Base-by-base conservation (phyloP, 2,329 filamentous ascomycete genomes). In the Apiospora pterosperma region DNA sequence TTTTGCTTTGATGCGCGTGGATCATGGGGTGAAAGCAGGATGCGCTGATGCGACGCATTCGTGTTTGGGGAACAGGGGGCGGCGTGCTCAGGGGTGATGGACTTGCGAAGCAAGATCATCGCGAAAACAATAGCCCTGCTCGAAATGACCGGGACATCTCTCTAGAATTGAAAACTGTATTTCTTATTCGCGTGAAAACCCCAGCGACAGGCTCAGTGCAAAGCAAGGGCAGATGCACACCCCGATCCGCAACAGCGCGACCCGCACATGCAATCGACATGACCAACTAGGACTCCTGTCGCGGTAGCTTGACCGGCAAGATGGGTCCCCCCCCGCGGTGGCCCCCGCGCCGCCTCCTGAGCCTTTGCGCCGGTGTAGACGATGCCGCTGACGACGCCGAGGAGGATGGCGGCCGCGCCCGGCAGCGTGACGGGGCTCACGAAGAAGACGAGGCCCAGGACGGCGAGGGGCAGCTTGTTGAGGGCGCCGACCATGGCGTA, bases 401-500 rank as follows among this genome's bases (percentile, higher is more conserved):
- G 85, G 67, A 89, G 84, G 74, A 99, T 98, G 71, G 96, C 96
- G 23, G 92, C 92, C 12, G 97, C 92, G 75, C 92, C 96, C 71
- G 93, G 93, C 67, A 97, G 87, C 0, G 96, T 98, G 72, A 97
- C 91, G 0, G 96, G 94, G 0, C 94, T 94, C 67, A 95, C 88
- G 80, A 99, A 99, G 85, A 99, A 99, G 73, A 99, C 80, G 44
- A 99, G 86, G 34, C 96, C 96, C 68, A 91, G 95, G 70, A 99
- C 78, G 63, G 96, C 96, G 71, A 99, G 94, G 48, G 96, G 96
- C 36, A 99, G 89, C 85, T 99, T 99, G 86, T 99, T 99, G 74
- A 99, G 85, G 21, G 95, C 93, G 67, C 96, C 96, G 64, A 98
- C 96, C 95, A 99, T 98, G 36, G 92, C 96, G 84, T 98, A 99